Evolutionary conservation across 257 asterid species (phyloP), one percentile per base, ranked within the genome.

Genomic region (Solanum sejunctum): DNA sequence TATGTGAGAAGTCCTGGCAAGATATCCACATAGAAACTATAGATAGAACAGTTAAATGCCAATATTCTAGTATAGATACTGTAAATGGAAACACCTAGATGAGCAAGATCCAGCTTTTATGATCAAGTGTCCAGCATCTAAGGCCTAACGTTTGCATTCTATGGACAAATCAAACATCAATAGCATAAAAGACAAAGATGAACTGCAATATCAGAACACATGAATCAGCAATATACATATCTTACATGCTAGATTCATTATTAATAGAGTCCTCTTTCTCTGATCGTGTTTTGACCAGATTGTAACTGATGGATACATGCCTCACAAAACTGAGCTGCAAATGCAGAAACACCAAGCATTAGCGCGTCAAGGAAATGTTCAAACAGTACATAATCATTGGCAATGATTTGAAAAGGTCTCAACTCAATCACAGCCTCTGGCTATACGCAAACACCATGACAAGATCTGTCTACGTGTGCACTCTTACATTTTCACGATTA

Each of bases 291-390:
- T 84, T 92, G 84, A 47, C 89, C 88, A 92, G 69, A 87, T 91
- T 86, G 90, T 91, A 88, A 83, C 87, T 51, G 79, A 82, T 86
- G 45, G 96, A 89, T 71, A 84, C 89, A 72, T 91, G 96, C 77
- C 87, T 94, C 60, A 63, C 56, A 88, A 95, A 95, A 85, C 89
- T 92, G 89, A 95, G 94, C 98, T 95, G 97, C 89, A 89, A 32
- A 39, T 63, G 28, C 67, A 80, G 15, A 72, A n/a, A 15, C 60
- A 36, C 64, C 13, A 52, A 36, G n/a, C 39, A 20, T 63, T 41
- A 72, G 39, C 12, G 23, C 8, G 56, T 39, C 32, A 56, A 79
- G 63, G 54, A 36, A 41, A 63, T 28, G 43, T 32, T 56, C 3
- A 18, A 67, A 47, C 2, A 72, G 20, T 1, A 45, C 47, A 28